Base-by-base conservation (phyloP, 1,139 yeast species). In the Debaryomyces subglobosus region DNA sequence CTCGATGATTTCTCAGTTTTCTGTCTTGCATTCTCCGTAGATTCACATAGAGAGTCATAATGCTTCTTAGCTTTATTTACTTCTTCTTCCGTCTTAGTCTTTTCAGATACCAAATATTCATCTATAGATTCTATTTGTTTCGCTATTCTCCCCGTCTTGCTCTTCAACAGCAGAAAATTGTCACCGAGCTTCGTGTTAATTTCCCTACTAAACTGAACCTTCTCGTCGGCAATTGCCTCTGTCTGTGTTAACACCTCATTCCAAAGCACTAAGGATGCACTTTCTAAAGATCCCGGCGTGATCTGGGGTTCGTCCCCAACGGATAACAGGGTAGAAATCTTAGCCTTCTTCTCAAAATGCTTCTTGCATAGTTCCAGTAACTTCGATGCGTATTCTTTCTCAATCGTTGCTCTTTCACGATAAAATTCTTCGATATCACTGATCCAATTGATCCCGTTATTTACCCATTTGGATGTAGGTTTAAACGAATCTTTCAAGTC, bases 251-350 rank as follows among this genome's bases (percentile, higher is more conserved):
- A 75, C 12, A 94, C 82, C 56, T 90, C 96, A 43, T 84, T 89
- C 99, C 99, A 94, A 4, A 96, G 82, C n/a, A 90, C 96, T 55
- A 92, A 70, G n/a, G 90, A 79, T 0, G 97, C 97, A 54, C 89
- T 81, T 62, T 95, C 99, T 45, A 94, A 72, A 0, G 97, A 91
- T 0, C 99, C 99, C 0, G 99, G 98, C 0, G 99, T 94, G 47
- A 89, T 80, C 41, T 84, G 81, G 0, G 99, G 99, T 24, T 82
- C 81, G 54, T 90, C 96, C 24, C 99, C 99, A 6, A 95, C 99
- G 34, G 94, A 84, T 32, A 95, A 69, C 20, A 71, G 68, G 0
- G 95, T 81, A 24, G 90, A 77, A 10, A 77, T 67, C 58, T 82
- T 82, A 38, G 96, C 86, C 63, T 92, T 90, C 65, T 83, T 87